Percentiles rank a stretch among this genome's conserved stretches.
Evolutionary conservation across 805 yeast genomes (phyloP).

Genomic region (Candida nemodendra): DNA sequence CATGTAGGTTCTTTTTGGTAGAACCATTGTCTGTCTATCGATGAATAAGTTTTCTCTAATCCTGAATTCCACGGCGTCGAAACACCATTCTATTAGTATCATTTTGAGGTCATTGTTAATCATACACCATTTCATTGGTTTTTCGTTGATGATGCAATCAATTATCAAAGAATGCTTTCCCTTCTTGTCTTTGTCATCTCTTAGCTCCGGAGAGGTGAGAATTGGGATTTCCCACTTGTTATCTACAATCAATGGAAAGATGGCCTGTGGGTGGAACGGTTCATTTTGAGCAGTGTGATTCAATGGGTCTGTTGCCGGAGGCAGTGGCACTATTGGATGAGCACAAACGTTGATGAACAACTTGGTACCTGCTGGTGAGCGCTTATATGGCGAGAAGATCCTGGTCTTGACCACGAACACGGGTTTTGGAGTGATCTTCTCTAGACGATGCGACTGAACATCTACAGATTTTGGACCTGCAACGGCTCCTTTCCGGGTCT

Average conservation of each 20-base stretch:
- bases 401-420: constrained; percentile 73
- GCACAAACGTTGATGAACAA: constrained; percentile 79
- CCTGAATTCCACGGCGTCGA: constrained; percentile 66
- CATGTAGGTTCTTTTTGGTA: constrained; percentile 73
- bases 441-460: not conserved
- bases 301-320: constrained; percentile 30
- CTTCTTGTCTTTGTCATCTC: constrained; percentile 62
- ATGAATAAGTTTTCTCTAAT: constrained; percentile 37
- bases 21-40: constrained; percentile 56
- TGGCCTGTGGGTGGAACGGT: constrained; percentile 52
- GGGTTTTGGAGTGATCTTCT: constrained; percentile 49
- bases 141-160: constrained; percentile 75
- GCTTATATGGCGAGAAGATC: constrained; percentile 37
- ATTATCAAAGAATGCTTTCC: constrained; percentile 63
- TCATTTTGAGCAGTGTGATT: constrained; percentile 3
- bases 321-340: constrained; percentile 62
- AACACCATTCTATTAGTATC: constrained; percentile 77
- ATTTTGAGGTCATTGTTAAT: constrained; percentile 57
- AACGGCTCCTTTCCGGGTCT: constrained; percentile 2
- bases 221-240: constrained; percentile 87
- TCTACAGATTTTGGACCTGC: not conserved
- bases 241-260: constrained; percentile 62
- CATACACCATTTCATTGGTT: constrained; percentile 61
- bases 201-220: constrained; percentile 55
- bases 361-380: constrained; percentile 45